A percentile compares a stretch with the other conserved stretches of the same genome.
phyloP scores from a whole-genome alignment of 768 basidiomycete genomes.

The Pulveroboletus sp. region DNA sequence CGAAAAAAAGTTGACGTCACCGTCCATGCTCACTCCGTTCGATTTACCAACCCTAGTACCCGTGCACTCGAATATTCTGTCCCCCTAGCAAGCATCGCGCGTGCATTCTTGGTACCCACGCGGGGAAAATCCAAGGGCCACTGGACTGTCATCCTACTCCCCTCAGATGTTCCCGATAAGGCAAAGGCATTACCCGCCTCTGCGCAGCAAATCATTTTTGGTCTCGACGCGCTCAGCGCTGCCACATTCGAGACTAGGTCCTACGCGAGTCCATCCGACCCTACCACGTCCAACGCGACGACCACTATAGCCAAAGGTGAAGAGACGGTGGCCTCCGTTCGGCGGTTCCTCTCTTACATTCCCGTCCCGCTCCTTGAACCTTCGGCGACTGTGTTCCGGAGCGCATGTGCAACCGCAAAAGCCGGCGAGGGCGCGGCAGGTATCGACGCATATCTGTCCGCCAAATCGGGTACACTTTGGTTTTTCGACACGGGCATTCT shows the following conservation, averaged over 20 bases:
- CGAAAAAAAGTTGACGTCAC: constrained; percentile 75
- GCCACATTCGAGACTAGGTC: constrained; percentile 44
- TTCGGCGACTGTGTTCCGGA: constrained; percentile 51
- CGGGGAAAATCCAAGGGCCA: constrained; percentile 69
- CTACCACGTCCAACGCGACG: constrained; percentile 23
- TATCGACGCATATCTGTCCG: constrained; percentile 67
- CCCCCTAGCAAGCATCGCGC: constrained; percentile 47
- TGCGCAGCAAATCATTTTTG: constrained; percentile 63
- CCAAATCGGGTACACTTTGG: constrained; percentile 70
- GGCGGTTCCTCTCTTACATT: constrained; percentile 51
- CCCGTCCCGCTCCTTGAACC: constrained; percentile 46
- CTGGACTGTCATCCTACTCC: constrained; percentile 68
- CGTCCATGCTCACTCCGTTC: constrained; percentile 48
- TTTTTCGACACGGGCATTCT: constrained; percentile 67
- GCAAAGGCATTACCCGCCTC: constrained; percentile 35
- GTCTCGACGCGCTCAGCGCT: constrained; percentile 57
- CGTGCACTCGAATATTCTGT: constrained; percentile 48
- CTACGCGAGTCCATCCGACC: constrained; percentile 24
- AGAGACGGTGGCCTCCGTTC: constrained; percentile 48
- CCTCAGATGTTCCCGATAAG: constrained; percentile 51
- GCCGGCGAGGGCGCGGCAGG: constrained; percentile 51
- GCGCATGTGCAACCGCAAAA: constrained; percentile 40
- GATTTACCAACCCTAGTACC: constrained; percentile 50
- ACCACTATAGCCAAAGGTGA: constrained; percentile 47
- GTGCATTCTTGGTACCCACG: constrained; percentile 72